Evolutionary conservation across 106 monocot genomes (phyloP).

Genomic region (Narthecium ossifragum): DNA sequence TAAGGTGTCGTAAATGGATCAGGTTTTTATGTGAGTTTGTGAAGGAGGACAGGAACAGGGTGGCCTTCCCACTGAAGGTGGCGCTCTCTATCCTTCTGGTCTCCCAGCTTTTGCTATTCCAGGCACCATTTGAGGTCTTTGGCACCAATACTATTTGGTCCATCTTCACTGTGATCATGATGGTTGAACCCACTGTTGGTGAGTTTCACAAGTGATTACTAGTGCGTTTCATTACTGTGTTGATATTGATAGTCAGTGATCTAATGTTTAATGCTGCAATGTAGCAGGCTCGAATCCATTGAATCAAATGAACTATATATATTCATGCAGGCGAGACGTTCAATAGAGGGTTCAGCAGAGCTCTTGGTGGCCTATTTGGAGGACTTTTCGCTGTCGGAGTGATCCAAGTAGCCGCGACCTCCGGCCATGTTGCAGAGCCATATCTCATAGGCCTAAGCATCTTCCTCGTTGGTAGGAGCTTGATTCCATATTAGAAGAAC

Average conservation of each 20-base stretch:
- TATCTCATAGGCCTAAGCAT: conserved; percentile 69
- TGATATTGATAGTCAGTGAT: too few relatives aligned
- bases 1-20: conserved; percentile 27
- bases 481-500: background rate
- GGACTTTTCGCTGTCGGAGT: conserved; percentile 62
- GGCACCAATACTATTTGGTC: conserved; percentile 66
- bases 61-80: conserved; percentile 52
- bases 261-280: too few relatives aligned
- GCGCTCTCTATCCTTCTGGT: conserved; percentile 57
- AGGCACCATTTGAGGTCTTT: conserved; percentile 38
- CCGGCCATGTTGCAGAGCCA: conserved; percentile 48
- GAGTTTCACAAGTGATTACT: too few relatives aligned
- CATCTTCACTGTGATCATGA: conserved; percentile 74
- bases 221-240: too few relatives aligned
- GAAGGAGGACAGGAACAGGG: conserved; percentile 49
- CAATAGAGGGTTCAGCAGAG: conserved; percentile 69
- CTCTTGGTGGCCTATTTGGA: conserved; percentile 58
- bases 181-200: conserved; percentile 88
- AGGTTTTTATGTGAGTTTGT: conserved; percentile 53
- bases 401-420: conserved; percentile 52
- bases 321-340: conserved; percentile 70
- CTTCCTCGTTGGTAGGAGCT: conserved; percentile 57
- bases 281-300: too few relatives aligned
- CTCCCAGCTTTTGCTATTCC: conserved; percentile 64
- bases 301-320: too few relatives aligned